A percentile compares a stretch with the other conserved stretches of the same genome.
These are phyloP conservation scores for Tuber magnatum DNA, from an alignment of 495 filamentous ascomycete species.

Conservation along the genomic window DNA sequence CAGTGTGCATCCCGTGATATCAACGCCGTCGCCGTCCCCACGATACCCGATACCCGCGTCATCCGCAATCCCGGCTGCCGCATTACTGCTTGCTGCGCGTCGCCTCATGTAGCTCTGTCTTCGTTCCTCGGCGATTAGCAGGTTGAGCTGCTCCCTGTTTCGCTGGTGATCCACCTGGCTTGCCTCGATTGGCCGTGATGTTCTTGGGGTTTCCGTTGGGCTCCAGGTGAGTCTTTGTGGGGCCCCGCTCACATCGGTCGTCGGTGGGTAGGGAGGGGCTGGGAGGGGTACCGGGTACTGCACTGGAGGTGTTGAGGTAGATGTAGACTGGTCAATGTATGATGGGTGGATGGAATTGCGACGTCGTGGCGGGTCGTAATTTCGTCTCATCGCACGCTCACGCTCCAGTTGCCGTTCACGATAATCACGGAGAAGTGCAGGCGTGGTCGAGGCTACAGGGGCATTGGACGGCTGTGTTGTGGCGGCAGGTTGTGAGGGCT, in stretches of 20 bases:
- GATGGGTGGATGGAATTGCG: slow-evolving; percentile 40
- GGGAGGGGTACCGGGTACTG: slow-evolving; percentile 15
- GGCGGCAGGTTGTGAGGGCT: slow-evolving; percentile 13
- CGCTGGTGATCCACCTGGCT: slow-evolving; percentile 32
- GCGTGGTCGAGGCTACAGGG: slow-evolving; percentile 23
- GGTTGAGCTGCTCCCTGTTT: slow-evolving; percentile 31
- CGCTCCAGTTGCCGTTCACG: slow-evolving; percentile 28
- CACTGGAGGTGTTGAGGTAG: slow-evolving; percentile 19
- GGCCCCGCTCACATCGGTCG: slow-evolving; percentile 8
- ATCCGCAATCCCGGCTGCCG: slow-evolving; percentile 14
- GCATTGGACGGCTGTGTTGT: slow-evolving; percentile 2
- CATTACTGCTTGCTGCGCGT: slow-evolving; percentile 23
- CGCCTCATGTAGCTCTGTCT: slow-evolving; percentile 31
- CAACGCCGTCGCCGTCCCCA: slow-evolving; percentile 35
- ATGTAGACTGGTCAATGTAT: slow-evolving; percentile 33
- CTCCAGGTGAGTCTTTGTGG: slow-evolving; percentile 31
- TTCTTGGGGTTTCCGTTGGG: slow-evolving; percentile 14
- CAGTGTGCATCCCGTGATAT: slow-evolving; percentile 41
- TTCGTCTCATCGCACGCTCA: slow-evolving; percentile 34
- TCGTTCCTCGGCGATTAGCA: slow-evolving; percentile 34
- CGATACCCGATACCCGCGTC: slow-evolving; percentile 22
- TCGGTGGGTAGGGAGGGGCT: slow-evolving; percentile 9
- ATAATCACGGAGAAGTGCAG: slow-evolving; percentile 35
- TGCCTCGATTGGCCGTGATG: slow-evolving; percentile 27
- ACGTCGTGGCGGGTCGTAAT: slow-evolving; percentile 35